Conservation (phyloP, 768 basidiomycete species). For the Phylloporus scabripes region DNA sequence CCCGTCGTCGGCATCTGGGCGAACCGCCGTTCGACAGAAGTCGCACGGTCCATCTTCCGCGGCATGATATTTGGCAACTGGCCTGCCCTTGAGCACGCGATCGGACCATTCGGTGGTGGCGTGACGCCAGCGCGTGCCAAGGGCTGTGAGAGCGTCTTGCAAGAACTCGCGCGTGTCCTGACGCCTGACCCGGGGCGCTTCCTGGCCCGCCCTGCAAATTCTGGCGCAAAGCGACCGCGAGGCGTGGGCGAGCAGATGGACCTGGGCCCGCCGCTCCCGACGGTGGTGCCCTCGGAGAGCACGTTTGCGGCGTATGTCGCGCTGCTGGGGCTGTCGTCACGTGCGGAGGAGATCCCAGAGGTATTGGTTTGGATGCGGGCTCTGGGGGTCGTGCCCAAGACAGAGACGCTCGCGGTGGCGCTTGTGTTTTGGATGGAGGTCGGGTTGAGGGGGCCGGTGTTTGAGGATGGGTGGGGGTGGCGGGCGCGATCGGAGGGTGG, state of each 20-base stretch:
- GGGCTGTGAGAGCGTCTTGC: conserved; percentile 13
- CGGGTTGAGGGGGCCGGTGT: conserved; percentile 51
- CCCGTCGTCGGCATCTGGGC: conserved; percentile 42
- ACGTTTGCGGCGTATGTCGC: conserved; percentile 57
- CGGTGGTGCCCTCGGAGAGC: conserved; percentile 45
- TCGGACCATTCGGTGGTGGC: conserved; percentile 35
- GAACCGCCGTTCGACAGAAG: conserved; percentile 40
- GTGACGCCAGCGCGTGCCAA: conserved; percentile 14
- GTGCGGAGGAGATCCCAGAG: conserved; percentile 57
- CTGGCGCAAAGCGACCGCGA: conserved; percentile 5
- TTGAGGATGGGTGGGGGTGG: conserved; percentile 41
- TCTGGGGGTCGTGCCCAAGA: conserved; percentile 47
- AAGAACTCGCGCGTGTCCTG: conserved; percentile 20
- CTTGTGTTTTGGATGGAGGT: conserved; percentile 72
- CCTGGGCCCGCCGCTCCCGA: conserved; percentile 19
- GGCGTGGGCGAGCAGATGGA: neutral
- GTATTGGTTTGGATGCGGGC: conserved; percentile 71
- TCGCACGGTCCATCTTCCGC: conserved; percentile 48
- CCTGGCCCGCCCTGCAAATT: conserved; percentile 2
- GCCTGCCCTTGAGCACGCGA: conserved; percentile 34
- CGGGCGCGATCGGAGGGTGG: neutral
- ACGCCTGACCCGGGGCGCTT: conserved; percentile 7
- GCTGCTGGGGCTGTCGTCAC: conserved; percentile 48
- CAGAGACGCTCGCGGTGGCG: conserved; percentile 51
- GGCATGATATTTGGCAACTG: conserved; percentile 55